Percentiles rank a stretch among this genome's conserved stretches.
Conservation (phyloP, 2,329 filamentous ascomycete species). For the Claviceps sp. region DNA sequence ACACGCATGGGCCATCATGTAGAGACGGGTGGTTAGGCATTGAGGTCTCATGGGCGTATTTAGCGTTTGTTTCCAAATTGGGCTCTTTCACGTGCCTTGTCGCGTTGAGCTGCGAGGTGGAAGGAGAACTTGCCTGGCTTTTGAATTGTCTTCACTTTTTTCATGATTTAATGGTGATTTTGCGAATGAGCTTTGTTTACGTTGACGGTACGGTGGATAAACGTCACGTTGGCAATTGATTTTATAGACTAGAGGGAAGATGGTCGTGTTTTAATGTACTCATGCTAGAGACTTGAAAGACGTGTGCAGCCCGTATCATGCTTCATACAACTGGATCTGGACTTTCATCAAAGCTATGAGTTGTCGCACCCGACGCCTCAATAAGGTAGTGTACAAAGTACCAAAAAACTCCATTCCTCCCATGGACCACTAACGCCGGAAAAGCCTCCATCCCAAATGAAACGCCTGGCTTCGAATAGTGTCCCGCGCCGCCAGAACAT, state of each 20-base stretch:
- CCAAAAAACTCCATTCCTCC: background rate
- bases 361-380: background rate
- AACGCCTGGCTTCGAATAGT: constrained; percentile 1
- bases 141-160: background rate
- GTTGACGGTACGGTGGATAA: background rate
- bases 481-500: background rate
- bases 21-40: background rate
- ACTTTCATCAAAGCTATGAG: no score
- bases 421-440: background rate
- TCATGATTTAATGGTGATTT: background rate
- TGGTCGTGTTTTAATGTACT: background rate
- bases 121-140: background rate
- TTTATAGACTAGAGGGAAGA: background rate
- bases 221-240: background rate
- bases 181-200: background rate
- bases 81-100: background rate
- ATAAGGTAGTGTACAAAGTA: background rate
- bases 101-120: background rate
- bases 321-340: background rate
- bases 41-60: background rate
- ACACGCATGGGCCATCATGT: background rate
- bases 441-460: background rate
- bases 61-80: background rate
- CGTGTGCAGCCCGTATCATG: background rate
- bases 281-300: background rate